Percentiles rank a stretch among this genome's conserved stretches.
Conservation (phyloP, 495 filamentous ascomycete species). For the Talaromyces proteolyticus region DNA sequence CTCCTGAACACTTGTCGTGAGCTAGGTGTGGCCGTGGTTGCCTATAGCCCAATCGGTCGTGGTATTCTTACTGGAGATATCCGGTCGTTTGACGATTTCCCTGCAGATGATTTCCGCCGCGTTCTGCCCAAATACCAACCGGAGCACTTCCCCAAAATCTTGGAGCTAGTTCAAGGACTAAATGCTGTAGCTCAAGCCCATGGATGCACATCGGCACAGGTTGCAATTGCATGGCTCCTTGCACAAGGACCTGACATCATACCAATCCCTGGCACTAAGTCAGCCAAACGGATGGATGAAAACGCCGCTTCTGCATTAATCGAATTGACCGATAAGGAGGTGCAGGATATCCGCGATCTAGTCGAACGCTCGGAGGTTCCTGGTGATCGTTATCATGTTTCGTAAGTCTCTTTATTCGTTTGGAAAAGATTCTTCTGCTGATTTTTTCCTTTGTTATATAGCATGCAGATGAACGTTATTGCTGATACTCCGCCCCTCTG, state of each 20-base stretch:
- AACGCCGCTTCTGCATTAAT: slow-evolving; percentile 41
- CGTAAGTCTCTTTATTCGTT: too few relatives aligned
- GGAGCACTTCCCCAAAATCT: slow-evolving; percentile 47
- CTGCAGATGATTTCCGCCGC: slow-evolving; percentile 30
- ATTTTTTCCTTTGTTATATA: too few relatives aligned
- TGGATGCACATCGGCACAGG: slow-evolving; percentile 38
- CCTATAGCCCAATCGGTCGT: slow-evolving; percentile 56
- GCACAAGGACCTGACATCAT: slow-evolving; percentile 49
- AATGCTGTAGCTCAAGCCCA: slow-evolving; percentile 39
- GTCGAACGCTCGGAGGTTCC: slow-evolving; percentile 26
- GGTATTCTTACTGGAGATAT: slow-evolving; percentile 51
- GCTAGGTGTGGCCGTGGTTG: slow-evolving; percentile 55
- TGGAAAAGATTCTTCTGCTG: too few relatives aligned
- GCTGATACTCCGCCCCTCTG: too few relatives aligned
- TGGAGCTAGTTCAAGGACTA: slow-evolving; percentile 38
- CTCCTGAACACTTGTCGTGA: slow-evolving; percentile 52
- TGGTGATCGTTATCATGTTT: slow-evolving; percentile 3
- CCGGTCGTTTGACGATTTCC: slow-evolving; percentile 41
- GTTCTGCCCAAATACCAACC: slow-evolving; percentile 41
- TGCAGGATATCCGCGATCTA: slow-evolving; percentile 31
- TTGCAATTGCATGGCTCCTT: slow-evolving; percentile 53
- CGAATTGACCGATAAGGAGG: slow-evolving; percentile 40
- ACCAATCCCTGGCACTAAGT: slow-evolving; percentile 53
- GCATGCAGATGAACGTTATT: too few relatives aligned
- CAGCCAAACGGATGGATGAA: slow-evolving; percentile 46